Evolutionary conservation across 495 filamentous ascomycete species (phyloP), one percentile per base, ranked within the genome.

Genomic region (Pseudomonodictys pantanalensis): DNA sequence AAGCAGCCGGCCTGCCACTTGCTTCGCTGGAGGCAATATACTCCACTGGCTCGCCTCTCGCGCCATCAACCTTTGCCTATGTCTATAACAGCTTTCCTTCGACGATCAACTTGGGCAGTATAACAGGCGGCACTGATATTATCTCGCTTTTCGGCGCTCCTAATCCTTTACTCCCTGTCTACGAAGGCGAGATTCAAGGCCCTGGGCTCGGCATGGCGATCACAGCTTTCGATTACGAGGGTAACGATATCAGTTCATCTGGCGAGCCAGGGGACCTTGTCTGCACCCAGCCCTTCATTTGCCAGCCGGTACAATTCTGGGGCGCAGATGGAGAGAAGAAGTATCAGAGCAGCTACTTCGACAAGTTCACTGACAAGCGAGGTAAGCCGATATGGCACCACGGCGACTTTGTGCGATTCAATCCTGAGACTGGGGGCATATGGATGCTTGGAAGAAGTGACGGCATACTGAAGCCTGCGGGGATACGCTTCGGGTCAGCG

Each of bases 71-170:
- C 7, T 98, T 96, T 68, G 76, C 84, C 54, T 98, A 93, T 65
- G 82, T 96, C 22, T 96, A 97, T 75, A 67, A 76, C 4, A 86
- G 86, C 6, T 92, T 97, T 62, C 87, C 88, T 9, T 64, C 83
- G 0, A 77, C 79, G 46, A 79, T 95, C 56, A 89, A 92, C 73
- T 78, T 95, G 17, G 88, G 83, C 51, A 91, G 88, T 55, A 92
- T 95, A 64, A 92, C 89, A 1, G 90, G 90, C 32, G 90, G 91
- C 26, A 96, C 91, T 2, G 91, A 96, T 72, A 97, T 98, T 65
- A 86, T 97, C 58, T 96, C 91, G 0, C 79, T 96, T 32, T 98
- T 97, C 71, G 91, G 91, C 56, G 87, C 87, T 0, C 86, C 91
- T 0, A 91, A 86, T 49, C 90, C 90, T 0, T 81, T 97, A 2